Conservation (phyloP, 257 asterid species). For the Sherardia arvensis region DNA sequence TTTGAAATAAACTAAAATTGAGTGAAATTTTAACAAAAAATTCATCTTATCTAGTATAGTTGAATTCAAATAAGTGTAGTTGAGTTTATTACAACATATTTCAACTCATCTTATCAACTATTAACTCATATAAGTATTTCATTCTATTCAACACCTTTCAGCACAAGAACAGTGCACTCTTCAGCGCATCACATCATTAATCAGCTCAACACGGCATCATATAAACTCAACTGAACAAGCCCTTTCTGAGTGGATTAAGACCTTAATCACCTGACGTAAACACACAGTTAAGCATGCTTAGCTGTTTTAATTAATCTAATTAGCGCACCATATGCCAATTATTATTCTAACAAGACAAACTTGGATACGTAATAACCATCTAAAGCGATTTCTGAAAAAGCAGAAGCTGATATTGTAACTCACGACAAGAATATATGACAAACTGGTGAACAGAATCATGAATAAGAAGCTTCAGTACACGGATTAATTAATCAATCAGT, state of each 20-base stretch:
- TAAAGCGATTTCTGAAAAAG: slow-evolving; percentile 15
- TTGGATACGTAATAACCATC: slow-evolving; percentile 18
- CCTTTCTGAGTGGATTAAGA: slow-evolving; percentile 38
- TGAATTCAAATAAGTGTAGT: no score
- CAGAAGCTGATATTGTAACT: slow-evolving; percentile 7
- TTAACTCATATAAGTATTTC: no score
- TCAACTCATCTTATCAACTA: no score
- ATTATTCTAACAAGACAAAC: slow-evolving; percentile 26
- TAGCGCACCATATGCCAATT: slow-evolving; percentile 21
- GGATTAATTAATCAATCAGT: neutral
- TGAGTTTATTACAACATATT: no score
- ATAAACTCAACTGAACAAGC: no score
- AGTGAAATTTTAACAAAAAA: no score
- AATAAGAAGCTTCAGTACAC: neutral
- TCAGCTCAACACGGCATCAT: no score
- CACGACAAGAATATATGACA: slow-evolving; percentile 14
- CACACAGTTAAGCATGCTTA: slow-evolving; percentile 20
- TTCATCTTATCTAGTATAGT: no score
- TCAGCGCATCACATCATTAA: no score
- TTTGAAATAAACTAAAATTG: no score
- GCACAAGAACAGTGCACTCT: no score
- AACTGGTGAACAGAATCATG: neutral
- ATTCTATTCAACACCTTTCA: no score
- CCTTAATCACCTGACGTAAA: slow-evolving; percentile 29
- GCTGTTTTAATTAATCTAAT: slow-evolving; percentile 20